Evolutionary conservation across 495 filamentous ascomycete genomes (phyloP).

Genomic region (Cladorrhinum samala): DNA sequence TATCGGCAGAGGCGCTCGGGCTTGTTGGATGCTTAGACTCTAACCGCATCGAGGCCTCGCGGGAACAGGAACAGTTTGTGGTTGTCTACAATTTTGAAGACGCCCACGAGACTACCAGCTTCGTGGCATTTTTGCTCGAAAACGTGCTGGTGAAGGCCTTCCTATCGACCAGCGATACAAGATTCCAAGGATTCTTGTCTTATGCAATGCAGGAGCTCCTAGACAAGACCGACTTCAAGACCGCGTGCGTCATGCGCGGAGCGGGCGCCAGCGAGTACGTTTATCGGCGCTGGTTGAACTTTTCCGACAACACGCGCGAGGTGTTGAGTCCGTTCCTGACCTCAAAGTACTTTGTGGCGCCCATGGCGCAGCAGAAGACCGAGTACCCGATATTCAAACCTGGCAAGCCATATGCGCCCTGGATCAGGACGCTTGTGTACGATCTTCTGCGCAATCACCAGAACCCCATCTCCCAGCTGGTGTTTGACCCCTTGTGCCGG

Average conservation of each 20-base stretch:
- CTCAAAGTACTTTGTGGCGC: conserved; percentile 70
- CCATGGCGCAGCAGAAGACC: conserved; percentile 46
- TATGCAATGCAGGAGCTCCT: conserved; percentile 92
- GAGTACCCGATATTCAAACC: conserved; percentile 72
- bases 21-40: conserved; percentile 87
- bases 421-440: conserved; percentile 72
- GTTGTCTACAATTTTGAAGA: conserved; percentile 79
- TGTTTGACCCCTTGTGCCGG: conserved; percentile 75
- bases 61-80: conserved; percentile 72
- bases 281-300: conserved; percentile 64
- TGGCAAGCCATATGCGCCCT: conserved; percentile 61
- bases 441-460: conserved; percentile 72
- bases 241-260: conserved; percentile 37
- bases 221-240: conserved; percentile 62
- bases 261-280: conserved; percentile 15
- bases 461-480: conserved; percentile 58
- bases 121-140: conserved; percentile 77
- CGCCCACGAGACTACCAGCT: conserved; percentile 74
- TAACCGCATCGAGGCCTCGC: conserved; percentile 74
- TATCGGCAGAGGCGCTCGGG: conserved; percentile 75
- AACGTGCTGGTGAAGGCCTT: conserved; percentile 87
- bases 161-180: conserved; percentile 76
- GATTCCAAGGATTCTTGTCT: conserved; percentile 81
- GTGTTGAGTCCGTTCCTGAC: conserved; percentile 78
- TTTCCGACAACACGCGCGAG: conserved; percentile 69